Conservation (phyloP, 352 stramenopile species). For the Globisporangium acanthophoron region DNA sequence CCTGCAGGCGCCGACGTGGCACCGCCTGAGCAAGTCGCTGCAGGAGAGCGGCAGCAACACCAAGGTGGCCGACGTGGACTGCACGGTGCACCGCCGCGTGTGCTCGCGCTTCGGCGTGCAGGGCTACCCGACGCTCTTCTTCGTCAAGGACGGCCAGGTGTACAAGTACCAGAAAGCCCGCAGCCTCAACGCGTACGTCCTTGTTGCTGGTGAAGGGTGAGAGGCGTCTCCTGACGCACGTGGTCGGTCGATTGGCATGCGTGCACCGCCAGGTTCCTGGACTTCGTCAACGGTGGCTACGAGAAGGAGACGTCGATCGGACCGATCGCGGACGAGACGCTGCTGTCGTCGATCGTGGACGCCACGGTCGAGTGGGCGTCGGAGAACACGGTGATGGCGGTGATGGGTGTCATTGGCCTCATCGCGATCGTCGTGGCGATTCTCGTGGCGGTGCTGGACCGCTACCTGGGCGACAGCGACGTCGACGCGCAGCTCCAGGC, state of each 20-base stretch:
- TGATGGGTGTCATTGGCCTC: constrained; percentile 45
- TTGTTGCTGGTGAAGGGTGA: neutral
- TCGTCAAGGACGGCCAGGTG: constrained; percentile 62
- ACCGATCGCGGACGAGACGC: constrained; percentile 54
- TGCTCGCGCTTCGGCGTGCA: constrained; percentile 81
- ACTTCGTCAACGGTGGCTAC: constrained; percentile 57
- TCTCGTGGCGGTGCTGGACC: constrained; percentile 66
- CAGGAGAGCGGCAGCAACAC: constrained; percentile 54
- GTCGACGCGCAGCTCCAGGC: constrained; percentile 47
- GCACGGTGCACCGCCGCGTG: constrained; percentile 72
- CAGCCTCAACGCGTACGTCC: constrained; percentile 40
- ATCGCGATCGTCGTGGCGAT: constrained; percentile 64
- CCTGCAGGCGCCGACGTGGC: constrained; percentile 46
- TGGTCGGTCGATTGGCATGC: neutral
- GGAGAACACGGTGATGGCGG: constrained; percentile 63
- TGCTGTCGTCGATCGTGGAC: constrained; percentile 61
- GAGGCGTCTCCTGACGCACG: too few species aligned
- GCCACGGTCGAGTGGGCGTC: constrained; percentile 56
- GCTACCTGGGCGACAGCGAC: constrained; percentile 66
- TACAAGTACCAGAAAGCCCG: constrained; percentile 77
- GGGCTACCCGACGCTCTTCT: constrained; percentile 76
- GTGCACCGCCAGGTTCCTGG: constrained; percentile 22
- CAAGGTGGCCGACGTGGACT: constrained; percentile 59
- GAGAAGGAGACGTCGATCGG: constrained; percentile 44
- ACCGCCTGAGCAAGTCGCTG: constrained; percentile 66